phyloP scores from a whole-genome alignment of 1,284 basidiomycete genomes.

The Paramarasmius palmivorus region DNA sequence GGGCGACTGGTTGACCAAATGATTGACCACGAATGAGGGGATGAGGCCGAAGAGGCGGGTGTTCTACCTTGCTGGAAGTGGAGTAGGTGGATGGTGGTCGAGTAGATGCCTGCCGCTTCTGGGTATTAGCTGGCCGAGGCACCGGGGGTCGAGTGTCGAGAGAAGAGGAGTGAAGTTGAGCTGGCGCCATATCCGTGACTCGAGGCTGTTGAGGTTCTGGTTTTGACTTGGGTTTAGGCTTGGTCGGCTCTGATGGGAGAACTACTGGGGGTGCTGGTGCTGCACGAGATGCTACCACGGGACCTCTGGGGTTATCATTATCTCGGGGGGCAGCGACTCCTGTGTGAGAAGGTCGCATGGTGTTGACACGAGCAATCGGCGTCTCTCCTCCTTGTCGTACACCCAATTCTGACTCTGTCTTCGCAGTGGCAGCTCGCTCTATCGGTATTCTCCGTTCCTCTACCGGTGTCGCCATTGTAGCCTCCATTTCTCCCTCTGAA shows the following conservation, averaged over 20 bases:
- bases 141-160: conserved; percentile 15
- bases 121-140: conserved; percentile 17
- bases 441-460: background rate
- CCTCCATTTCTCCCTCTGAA: conserved; percentile 37
- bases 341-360: conserved; percentile 29
- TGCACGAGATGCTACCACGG: conserved; percentile 2
- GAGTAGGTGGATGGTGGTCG: conserved; percentile 68
- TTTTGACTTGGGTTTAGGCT: background rate
- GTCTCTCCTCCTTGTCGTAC: conserved; percentile 14
- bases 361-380: conserved; percentile 33
- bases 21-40: conserved; percentile 75
- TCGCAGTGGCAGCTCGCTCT: background rate
- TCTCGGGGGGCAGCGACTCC: conserved; percentile 11
- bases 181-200: conserved; percentile 1
- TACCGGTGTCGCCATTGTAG: conserved; percentile 21
- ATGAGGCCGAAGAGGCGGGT: conserved; percentile 57
- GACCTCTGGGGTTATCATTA: conserved; percentile 1
- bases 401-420: conserved; percentile 4
- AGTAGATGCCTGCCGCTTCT: conserved; percentile 34
- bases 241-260: background rate
- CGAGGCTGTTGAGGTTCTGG: conserved; percentile 1
- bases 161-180: conserved; percentile 14
- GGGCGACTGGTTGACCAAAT: conserved; percentile 41
- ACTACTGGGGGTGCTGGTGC: background rate
- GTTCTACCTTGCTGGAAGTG: conserved; percentile 29